These are phyloP conservation scores for Oryza meridionalis DNA, from an alignment of 176 grass and related monocot species.

Conservation along the genomic window DNA sequence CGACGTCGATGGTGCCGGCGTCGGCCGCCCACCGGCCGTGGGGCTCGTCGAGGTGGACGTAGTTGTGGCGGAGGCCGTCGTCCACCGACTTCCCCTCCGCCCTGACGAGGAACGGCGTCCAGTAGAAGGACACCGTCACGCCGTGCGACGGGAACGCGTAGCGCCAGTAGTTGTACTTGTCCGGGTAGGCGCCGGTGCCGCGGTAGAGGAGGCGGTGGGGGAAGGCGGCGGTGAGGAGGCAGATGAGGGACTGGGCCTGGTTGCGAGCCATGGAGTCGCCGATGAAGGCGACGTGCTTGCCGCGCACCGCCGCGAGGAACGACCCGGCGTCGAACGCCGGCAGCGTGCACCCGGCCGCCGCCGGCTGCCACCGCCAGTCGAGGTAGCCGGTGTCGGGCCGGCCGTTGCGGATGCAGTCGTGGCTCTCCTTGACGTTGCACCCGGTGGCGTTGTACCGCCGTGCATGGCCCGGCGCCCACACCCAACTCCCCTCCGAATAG, in stretches of 20 bases:
- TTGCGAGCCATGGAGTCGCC: slow-evolving; percentile 53
- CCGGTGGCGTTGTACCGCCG: too few relatives aligned
- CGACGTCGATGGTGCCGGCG: not conserved
- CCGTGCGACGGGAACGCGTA: slow-evolving; percentile 28
- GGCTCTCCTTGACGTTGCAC: too few relatives aligned
- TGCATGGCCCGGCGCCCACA: too few relatives aligned
- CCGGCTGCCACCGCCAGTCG: too few relatives aligned
- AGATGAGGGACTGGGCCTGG: slow-evolving; percentile 47
- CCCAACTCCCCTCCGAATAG: too few relatives aligned
- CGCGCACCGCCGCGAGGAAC: slow-evolving; percentile 32
- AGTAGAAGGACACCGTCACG: slow-evolving; percentile 50
- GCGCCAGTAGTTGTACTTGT: slow-evolving; percentile 43
- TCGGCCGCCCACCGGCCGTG: slow-evolving; percentile 46
- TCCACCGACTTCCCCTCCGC: slow-evolving; percentile 29
- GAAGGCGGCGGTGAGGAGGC: slow-evolving; percentile 31
- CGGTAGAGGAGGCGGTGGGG: slow-evolving; percentile 37
- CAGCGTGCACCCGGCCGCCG: too few relatives aligned
- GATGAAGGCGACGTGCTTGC: slow-evolving; percentile 43
- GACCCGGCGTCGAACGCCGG: too few relatives aligned
- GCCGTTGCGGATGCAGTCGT: too few relatives aligned
- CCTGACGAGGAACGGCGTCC: slow-evolving; percentile 49
- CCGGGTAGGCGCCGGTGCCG: not conserved
- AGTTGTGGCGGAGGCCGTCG: slow-evolving; percentile 4
- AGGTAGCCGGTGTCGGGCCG: too few relatives aligned
- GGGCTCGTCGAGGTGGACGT: slow-evolving; percentile 31